phyloP scores from a whole-genome alignment of 2,329 filamentous ascomycete genomes.

The Drechslera avenae region DNA sequence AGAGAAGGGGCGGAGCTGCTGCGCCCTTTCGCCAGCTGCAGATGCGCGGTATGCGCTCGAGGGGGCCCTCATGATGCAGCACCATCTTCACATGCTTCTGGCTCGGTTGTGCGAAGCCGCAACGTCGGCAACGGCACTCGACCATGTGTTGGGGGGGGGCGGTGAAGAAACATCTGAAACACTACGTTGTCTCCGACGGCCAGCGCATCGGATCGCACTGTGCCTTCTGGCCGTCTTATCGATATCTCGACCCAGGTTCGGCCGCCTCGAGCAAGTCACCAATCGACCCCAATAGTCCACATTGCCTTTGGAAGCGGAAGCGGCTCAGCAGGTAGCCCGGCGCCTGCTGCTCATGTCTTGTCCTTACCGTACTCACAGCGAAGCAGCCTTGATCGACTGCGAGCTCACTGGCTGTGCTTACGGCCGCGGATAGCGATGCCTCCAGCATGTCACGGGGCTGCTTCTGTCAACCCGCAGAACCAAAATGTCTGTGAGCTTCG shows the following conservation, averaged over 20 bases:
- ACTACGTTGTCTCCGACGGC: constrained; percentile 6
- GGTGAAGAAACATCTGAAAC: constrained; percentile 8
- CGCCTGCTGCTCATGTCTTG: constrained; percentile 13
- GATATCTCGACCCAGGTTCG: constrained; percentile 16
- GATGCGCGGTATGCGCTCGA: constrained; percentile 8
- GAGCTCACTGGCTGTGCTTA: background rate
- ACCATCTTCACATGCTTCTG: background rate
- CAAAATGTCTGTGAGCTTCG: background rate
- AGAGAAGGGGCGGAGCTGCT: constrained; percentile 35
- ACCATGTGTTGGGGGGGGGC: constrained; percentile 2
- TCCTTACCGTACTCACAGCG: background rate
- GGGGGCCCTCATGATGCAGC: background rate
- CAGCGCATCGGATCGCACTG: constrained; percentile 13
- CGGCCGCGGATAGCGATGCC: constrained; percentile 10
- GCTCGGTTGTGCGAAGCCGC: background rate
- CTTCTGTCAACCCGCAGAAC: background rate
- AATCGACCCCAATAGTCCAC: background rate
- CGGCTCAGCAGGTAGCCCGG: constrained; percentile 15
- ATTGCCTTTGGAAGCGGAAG: constrained; percentile 9
- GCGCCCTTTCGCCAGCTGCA: constrained; percentile 28
- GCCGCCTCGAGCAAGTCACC: constrained; percentile 8
- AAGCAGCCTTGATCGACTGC: background rate
- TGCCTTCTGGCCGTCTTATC: constrained; percentile 16
- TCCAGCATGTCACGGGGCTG: background rate
- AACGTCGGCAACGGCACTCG: background rate